Evolutionary conservation across 495 filamentous ascomycete genomes (phyloP).

Genomic region (Neurospora africana): DNA sequence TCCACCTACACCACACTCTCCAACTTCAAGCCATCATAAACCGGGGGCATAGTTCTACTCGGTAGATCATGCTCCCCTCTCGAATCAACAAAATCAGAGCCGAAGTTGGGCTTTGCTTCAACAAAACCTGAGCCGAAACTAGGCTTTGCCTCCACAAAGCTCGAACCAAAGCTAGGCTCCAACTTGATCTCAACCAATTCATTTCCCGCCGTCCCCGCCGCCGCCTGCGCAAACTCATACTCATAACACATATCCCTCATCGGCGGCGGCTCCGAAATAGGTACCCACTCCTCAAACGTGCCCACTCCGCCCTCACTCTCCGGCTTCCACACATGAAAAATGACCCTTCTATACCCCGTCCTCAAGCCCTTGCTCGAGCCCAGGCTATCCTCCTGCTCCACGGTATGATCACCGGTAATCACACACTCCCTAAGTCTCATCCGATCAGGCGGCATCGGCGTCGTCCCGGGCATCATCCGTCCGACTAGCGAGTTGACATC

Average conservation of each 20-base stretch:
- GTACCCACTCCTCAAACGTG: not conserved
- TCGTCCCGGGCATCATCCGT: not conserved
- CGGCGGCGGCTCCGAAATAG: not conserved
- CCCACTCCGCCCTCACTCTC: not conserved
- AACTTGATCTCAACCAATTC: not conserved
- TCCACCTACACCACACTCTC: not conserved
- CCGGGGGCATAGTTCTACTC: not conserved
- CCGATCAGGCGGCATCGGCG: not conserved
- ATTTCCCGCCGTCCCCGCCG: not conserved
- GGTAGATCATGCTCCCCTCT: not conserved
- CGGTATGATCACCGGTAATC: not conserved
- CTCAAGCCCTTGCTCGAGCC: not conserved
- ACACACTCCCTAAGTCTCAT: not conserved
- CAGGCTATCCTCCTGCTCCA: not conserved
- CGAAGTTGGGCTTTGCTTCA: not conserved
- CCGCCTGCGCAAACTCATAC: not conserved
- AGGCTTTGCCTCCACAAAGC: not conserved
- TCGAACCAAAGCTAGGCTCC: not conserved
- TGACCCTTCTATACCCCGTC: not conserved
- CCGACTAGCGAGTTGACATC: not conserved
- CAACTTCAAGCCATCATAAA: not conserved
- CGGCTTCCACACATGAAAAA: not conserved
- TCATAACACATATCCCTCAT: not conserved
- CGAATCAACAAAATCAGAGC: not conserved
- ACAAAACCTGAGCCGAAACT: not conserved